phyloP scores from a whole-genome alignment of 2,329 filamentous ascomycete species.

The Hypoxylon sp. region DNA sequence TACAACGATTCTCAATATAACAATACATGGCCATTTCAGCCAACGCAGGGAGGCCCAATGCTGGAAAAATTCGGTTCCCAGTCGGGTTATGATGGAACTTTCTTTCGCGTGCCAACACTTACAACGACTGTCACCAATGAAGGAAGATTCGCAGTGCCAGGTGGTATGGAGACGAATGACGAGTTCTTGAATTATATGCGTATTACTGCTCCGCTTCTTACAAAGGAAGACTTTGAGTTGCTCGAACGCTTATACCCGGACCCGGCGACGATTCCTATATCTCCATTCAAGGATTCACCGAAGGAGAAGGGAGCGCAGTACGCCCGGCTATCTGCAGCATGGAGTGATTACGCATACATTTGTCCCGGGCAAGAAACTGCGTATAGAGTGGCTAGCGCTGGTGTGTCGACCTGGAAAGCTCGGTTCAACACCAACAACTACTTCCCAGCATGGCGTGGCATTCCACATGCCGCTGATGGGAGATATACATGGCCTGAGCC shows the following conservation, averaged over 20 bases:
- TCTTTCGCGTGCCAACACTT: conserved; percentile 57
- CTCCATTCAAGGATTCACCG: conserved; percentile 57
- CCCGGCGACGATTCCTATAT: conserved; percentile 53
- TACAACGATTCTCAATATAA: conserved; percentile 58
- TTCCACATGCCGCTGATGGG: conserved; percentile 58
- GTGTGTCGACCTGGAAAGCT: conserved; percentile 57
- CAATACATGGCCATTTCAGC: conserved; percentile 66
- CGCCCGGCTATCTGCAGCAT: conserved; percentile 60
- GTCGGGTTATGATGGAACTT: conserved; percentile 57
- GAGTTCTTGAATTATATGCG: conserved; percentile 57
- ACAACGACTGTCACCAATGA: conserved; percentile 58
- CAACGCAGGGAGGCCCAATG: conserved; percentile 61
- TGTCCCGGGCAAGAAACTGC: conserved; percentile 63
- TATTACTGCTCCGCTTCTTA: conserved; percentile 55
- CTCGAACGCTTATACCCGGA: conserved; percentile 57
- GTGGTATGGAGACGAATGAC: conserved; percentile 55
- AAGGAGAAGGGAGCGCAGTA: conserved; percentile 63
- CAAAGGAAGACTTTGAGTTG: conserved; percentile 50
- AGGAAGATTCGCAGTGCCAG: conserved; percentile 55
- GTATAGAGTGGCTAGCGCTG: conserved; percentile 54
- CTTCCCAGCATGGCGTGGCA: conserved; percentile 56
- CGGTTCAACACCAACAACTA: conserved; percentile 58
- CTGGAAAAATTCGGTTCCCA: conserved; percentile 64
- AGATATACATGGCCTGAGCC: conserved; percentile 58
- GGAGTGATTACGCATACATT: conserved; percentile 63